A percentile compares a stretch with the other conserved stretches of the same genome.
Evolutionary conservation across 129 eudicot species (phyloP).

Genomic region (Rutidosis leptorrhynchoides): DNA sequence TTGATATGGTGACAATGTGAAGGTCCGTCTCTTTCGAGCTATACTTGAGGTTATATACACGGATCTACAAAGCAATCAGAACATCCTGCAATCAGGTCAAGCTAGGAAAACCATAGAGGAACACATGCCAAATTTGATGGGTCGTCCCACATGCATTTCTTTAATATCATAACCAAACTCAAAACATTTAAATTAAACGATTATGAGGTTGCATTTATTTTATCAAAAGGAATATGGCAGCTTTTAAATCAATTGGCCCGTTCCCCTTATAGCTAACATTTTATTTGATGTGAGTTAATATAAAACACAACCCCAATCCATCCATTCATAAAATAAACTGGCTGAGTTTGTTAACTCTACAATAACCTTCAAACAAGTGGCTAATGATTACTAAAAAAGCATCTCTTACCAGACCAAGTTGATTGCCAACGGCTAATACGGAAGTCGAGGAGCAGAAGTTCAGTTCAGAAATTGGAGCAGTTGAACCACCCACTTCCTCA

Average conservation of each 20-base stretch:
- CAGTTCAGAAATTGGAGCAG: conserved; percentile 56
- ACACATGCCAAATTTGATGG: not conserved
- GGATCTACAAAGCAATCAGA: conserved; percentile 55
- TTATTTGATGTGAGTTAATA: not conserved
- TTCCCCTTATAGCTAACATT: not conserved
- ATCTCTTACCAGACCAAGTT: conserved; percentile 67
- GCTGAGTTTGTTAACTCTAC: not conserved
- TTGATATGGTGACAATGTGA: conserved; percentile 48
- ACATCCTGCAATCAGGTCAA: conserved; percentile 14
- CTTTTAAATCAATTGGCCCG: not conserved
- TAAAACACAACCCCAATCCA: not conserved
- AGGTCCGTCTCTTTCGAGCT: conserved; percentile 42
- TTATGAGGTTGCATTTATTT: not conserved
- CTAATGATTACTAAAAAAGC: conserved; percentile 8
- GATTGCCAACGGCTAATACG: conserved; percentile 73
- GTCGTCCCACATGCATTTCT: not conserved
- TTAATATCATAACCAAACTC: not conserved
- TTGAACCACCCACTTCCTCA: conserved; percentile 49
- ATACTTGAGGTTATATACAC: conserved; percentile 48
- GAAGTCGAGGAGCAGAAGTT: conserved; percentile 56
- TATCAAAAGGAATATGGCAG: not conserved
- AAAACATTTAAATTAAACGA: not conserved
- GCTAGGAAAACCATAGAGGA: not conserved
- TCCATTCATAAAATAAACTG: not conserved
- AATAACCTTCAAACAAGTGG: conserved; percentile 6